These are phyloP conservation scores for Globisporangium barbulae DNA, from an alignment of 352 stramenopile genomes.

Conservation along the genomic window DNA sequence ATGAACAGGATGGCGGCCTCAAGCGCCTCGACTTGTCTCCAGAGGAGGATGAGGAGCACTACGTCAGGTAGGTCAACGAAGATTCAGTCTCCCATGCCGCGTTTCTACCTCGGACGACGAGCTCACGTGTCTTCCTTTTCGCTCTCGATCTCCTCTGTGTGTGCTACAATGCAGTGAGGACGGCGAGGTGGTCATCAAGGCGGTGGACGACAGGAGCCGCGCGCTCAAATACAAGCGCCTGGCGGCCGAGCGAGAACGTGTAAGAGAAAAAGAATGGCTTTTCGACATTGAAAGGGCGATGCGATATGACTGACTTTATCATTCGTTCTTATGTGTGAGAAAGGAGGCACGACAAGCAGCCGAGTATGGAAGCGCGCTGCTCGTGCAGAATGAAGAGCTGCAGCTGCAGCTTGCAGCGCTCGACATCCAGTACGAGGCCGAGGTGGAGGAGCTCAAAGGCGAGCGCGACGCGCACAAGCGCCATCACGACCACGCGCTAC, in stretches of 20 bases:
- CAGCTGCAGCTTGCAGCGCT: conserved; percentile 62
- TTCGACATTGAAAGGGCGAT: conserved; percentile 3
- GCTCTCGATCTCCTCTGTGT: background rate
- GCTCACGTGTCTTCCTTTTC: background rate
- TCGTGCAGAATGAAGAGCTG: conserved; percentile 79
- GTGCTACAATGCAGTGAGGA: conserved; percentile 39
- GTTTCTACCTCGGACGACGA: background rate
- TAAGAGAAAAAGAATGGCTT: conserved; percentile 15
- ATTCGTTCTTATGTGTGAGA: background rate
- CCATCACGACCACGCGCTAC: conserved; percentile 51
- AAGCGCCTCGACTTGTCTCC: conserved; percentile 35
- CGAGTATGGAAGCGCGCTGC: conserved; percentile 71
- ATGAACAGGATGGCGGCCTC: conserved; percentile 9
- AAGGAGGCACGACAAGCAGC: conserved; percentile 75
- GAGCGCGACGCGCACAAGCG: conserved; percentile 64
- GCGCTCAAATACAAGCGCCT: conserved; percentile 39
- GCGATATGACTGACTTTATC: background rate
- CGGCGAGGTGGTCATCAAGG: conserved; percentile 38
- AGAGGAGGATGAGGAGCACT: conserved; percentile 55
- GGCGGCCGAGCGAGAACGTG: conserved; percentile 49
- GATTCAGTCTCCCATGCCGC: background rate
- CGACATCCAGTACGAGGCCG: conserved; percentile 69
- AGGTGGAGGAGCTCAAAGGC: conserved; percentile 53
- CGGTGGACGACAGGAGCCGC: conserved; percentile 49
- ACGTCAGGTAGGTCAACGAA: conserved; percentile 42